These are phyloP conservation scores for Sarocladiaceae sp. DNA, from an alignment of 2,329 filamentous ascomycete genomes.

Conservation along the genomic window DNA sequence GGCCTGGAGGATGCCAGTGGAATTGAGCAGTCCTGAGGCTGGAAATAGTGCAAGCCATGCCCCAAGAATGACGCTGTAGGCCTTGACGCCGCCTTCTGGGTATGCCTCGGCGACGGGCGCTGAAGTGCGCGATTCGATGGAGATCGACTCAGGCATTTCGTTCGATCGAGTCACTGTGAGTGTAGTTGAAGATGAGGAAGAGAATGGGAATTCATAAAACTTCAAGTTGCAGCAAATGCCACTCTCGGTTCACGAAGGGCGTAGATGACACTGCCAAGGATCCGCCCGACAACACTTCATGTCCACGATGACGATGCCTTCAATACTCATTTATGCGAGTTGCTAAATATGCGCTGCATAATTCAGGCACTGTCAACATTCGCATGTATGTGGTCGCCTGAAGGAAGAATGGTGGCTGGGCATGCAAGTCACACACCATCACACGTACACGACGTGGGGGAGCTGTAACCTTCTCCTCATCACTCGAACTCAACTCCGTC, in stretches of 20 bases:
- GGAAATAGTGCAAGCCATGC: slow-evolving; percentile 63
- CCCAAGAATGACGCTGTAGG: slow-evolving; percentile 69
- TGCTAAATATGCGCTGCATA: not conserved
- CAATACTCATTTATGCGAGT: too few species aligned
- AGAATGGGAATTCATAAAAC: too few species aligned
- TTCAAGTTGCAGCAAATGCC: too few species aligned
- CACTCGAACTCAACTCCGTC: not conserved
- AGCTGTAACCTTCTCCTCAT: slow-evolving; percentile 4
- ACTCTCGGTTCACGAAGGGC: too few species aligned
- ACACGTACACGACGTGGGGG: not conserved
- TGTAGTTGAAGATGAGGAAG: too few species aligned
- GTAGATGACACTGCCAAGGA: too few species aligned
- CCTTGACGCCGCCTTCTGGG: slow-evolving; percentile 64
- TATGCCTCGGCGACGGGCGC: slow-evolving; percentile 31
- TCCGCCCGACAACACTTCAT: too few species aligned
- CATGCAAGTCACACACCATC: not conserved
- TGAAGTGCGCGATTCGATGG: too few species aligned
- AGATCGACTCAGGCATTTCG: too few species aligned
- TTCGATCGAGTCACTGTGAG: too few species aligned
- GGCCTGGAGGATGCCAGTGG: slow-evolving; percentile 55
- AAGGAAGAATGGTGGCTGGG: not conserved
- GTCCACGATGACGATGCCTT: too few species aligned
- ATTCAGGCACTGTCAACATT: too few species aligned
- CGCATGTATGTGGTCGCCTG: slow-evolving; percentile 2
- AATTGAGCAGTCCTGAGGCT: slow-evolving; percentile 64